Conservation (phyloP, 2,329 filamentous ascomycete species). For the Didymella pinodella region DNA sequence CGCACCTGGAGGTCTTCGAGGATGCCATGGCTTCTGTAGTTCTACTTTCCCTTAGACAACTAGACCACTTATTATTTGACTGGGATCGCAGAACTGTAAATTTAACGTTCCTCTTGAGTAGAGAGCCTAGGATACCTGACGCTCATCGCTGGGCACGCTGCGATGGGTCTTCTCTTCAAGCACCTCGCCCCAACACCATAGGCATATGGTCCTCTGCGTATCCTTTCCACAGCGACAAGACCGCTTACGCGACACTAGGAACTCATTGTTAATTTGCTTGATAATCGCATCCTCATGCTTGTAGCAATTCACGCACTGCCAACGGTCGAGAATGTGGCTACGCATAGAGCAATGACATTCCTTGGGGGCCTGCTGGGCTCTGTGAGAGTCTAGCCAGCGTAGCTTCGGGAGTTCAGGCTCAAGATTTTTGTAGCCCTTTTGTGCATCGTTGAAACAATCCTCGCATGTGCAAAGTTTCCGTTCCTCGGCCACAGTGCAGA, state of each 20-base stretch:
- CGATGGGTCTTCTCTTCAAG: not conserved
- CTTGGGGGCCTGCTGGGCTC: not conserved
- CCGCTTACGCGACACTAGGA: not conserved
- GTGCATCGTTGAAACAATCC: slow-evolving; percentile 15
- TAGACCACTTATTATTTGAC: no score
- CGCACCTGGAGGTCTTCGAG: no score
- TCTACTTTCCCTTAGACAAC: no score
- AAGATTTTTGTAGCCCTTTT: slow-evolving; percentile 5
- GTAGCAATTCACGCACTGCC: slow-evolving; percentile 30
- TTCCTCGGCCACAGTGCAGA: slow-evolving; percentile 35
- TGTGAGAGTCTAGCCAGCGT: slow-evolving; percentile 2
- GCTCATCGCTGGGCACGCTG: no score
- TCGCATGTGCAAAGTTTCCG: slow-evolving; percentile 29
- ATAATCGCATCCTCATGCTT: slow-evolving; percentile 11
- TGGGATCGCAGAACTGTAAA: no score
- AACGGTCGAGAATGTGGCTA: slow-evolving; percentile 24
- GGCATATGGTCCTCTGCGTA: slow-evolving; percentile 1
- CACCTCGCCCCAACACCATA: slow-evolving; percentile 23
- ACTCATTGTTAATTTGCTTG: not conserved
- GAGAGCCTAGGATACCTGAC: no score
- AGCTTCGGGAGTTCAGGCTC: slow-evolving; percentile 3
- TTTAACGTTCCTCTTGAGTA: no score
- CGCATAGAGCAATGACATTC: slow-evolving; percentile 17
- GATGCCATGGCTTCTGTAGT: no score
- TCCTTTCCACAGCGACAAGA: slow-evolving; percentile 7